Conservation (phyloP, 2,329 filamentous ascomycete species). For the Zalaria obscura region DNA sequence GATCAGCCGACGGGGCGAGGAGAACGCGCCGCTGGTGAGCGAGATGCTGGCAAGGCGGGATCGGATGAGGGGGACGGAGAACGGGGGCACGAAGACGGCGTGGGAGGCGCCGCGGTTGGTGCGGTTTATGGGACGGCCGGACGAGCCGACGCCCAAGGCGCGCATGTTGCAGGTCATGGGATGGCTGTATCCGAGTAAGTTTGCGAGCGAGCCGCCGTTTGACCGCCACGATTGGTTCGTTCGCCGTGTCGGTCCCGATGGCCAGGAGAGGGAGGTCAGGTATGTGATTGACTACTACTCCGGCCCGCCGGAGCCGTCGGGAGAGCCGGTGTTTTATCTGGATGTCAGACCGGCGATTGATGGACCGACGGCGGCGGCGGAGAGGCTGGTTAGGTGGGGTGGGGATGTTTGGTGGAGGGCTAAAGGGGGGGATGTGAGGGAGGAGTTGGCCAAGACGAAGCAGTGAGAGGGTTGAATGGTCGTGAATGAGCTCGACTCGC, state of each 20-base stretch:
- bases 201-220: conserved; percentile 72
- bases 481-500: too few relatives aligned
- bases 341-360: conserved; percentile 84
- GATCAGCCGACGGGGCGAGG: conserved; percentile 17
- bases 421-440: conserved; percentile 53
- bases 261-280: conserved; percentile 60
- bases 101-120: conserved; percentile 56
- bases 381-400: conserved; percentile 77
- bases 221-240: conserved; percentile 98
- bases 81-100: neutral
- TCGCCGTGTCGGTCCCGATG: conserved; percentile 50
- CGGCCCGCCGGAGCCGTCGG: conserved; percentile 64
- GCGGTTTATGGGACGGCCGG: conserved; percentile 77
- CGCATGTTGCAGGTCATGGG: conserved; percentile 69
- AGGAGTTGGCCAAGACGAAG: conserved; percentile 22
- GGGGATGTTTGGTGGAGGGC: conserved; percentile 91
- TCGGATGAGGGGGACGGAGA: conserved; percentile 8
- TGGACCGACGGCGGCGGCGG: conserved; percentile 64
- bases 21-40: conserved; percentile 14
- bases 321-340: conserved; percentile 88
- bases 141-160: conserved; percentile 84
- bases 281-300: conserved; percentile 98
- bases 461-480: conserved; percentile 7
- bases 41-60: conserved; percentile 12
- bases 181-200: conserved; percentile 65